Percentiles rank a stretch among this genome's conserved stretches.
Evolutionary conservation across 306 rosid genomes (phyloP).

Genomic region (Gynostemma pentaphyllum): DNA sequence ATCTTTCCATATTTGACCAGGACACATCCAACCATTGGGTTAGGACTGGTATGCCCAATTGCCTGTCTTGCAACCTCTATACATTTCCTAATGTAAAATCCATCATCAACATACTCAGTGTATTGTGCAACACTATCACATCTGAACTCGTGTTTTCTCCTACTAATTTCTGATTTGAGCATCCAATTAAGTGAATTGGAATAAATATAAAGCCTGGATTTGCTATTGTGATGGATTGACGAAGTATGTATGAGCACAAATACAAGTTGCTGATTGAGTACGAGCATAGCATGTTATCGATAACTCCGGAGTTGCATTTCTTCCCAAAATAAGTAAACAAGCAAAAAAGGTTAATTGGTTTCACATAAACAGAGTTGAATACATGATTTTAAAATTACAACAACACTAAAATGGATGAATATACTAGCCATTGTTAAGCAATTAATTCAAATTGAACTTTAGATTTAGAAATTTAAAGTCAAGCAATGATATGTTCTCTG

Average conservation of each 20-base stretch:
- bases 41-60: conserved; percentile 72
- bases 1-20: conserved; percentile 63
- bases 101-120: conserved; percentile 22
- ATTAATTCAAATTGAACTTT: too few relatives aligned
- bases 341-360: too few relatives aligned
- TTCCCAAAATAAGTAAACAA: not conserved
- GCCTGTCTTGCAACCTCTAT: conserved; percentile 70
- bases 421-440: too few relatives aligned
- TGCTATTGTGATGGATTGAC: not conserved
- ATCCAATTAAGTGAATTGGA: conserved; percentile 15
- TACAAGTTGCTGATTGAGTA: not conserved
- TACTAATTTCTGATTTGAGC: conserved; percentile 5
- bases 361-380: too few relatives aligned
- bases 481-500: too few relatives aligned
- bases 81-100: conserved; percentile 60
- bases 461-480: too few relatives aligned
- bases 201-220: not conserved
- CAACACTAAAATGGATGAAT: too few relatives aligned
- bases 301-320: not conserved
- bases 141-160: conserved; percentile 7
- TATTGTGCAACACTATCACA: conserved; percentile 17
- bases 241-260: not conserved
- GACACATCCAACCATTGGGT: conserved; percentile 89
- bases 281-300: not conserved
- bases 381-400: too few relatives aligned